Conservation (phyloP, 2,329 filamentous ascomycete species). For the Furcasterigmium sp. region DNA sequence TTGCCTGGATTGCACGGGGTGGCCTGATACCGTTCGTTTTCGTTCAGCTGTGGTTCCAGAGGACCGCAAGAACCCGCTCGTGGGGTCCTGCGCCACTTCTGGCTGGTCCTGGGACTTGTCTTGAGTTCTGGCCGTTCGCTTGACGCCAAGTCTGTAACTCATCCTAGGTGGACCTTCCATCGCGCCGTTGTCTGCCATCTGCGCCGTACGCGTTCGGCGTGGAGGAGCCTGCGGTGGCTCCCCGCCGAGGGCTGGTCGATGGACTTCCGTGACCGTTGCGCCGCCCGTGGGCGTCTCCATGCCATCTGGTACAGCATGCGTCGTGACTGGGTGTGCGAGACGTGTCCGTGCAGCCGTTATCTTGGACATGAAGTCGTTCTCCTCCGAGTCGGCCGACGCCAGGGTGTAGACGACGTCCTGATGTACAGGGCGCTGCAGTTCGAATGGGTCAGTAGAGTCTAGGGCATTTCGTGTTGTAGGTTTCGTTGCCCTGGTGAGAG, state of each 20-base stretch:
- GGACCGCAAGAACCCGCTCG: constrained; percentile 31
- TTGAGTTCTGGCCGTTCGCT: constrained; percentile 31
- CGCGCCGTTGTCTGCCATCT: constrained; percentile 43
- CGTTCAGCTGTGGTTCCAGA: constrained; percentile 54
- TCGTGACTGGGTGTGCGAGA: constrained; percentile 29
- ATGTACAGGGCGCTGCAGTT: constrained; percentile 34
- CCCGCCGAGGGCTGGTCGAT: constrained; percentile 20
- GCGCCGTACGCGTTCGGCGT: constrained; percentile 47
- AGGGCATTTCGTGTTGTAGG: constrained; percentile 29
- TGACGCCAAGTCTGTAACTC: constrained; percentile 49
- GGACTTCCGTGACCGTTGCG: constrained; percentile 31
- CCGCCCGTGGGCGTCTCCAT: constrained; percentile 59
- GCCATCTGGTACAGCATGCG: constrained; percentile 42
- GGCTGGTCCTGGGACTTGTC: constrained; percentile 26
- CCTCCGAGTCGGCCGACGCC: constrained; percentile 34
- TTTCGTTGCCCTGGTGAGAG: constrained; percentile 30
- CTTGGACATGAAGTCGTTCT: constrained; percentile 52
- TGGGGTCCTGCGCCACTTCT: constrained; percentile 37
- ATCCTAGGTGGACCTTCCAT: constrained; percentile 55
- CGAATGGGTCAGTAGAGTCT: constrained; percentile 45
- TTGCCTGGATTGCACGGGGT: constrained; percentile 53
- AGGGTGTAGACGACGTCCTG: constrained; percentile 33
- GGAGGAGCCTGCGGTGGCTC: constrained; percentile 48
- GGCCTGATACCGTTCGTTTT: constrained; percentile 90
- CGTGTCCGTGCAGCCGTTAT: constrained; percentile 47